phyloP scores from a whole-genome alignment of 2,329 filamentous ascomycete genomes.

The Colletotrichum karsti region DNA sequence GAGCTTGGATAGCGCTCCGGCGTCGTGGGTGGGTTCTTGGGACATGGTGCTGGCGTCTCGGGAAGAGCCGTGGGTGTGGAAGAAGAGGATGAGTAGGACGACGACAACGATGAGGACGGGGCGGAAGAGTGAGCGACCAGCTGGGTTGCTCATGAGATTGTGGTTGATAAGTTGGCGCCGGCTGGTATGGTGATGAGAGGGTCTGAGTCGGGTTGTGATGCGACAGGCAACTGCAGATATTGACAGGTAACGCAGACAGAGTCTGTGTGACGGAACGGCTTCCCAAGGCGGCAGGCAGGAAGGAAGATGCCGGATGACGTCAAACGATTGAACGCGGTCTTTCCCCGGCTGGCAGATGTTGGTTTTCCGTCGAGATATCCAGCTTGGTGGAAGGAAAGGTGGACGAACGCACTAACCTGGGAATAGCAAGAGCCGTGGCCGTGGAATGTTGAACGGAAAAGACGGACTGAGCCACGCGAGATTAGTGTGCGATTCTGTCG shows the following conservation, averaged over 20 bases:
- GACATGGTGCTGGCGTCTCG: conserved; percentile 14
- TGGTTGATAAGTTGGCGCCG: too few species aligned
- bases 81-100: neutral
- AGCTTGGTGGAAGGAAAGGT: neutral
- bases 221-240: neutral
- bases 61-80: conserved; percentile 4
- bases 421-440: neutral
- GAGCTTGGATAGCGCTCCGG: conserved; percentile 33
- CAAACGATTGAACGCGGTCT: neutral
- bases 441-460: neutral
- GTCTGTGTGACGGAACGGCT: neutral
- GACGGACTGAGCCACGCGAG: conserved; percentile 10
- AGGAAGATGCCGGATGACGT: conserved; percentile 16
- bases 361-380: neutral
- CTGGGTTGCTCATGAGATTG: conserved; percentile 1
- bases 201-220: neutral
- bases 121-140: neutral
- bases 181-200: neutral
- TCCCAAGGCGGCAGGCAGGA: neutral
- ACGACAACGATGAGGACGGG: conserved; percentile 12
- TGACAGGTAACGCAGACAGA: neutral
- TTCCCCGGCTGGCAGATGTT: neutral
- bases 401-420: neutral
- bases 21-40: neutral
- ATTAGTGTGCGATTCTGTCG: neutral